These are phyloP conservation scores for Jackrogersella minutella DNA, from an alignment of 495 filamentous ascomycete genomes.

Conservation along the genomic window DNA sequence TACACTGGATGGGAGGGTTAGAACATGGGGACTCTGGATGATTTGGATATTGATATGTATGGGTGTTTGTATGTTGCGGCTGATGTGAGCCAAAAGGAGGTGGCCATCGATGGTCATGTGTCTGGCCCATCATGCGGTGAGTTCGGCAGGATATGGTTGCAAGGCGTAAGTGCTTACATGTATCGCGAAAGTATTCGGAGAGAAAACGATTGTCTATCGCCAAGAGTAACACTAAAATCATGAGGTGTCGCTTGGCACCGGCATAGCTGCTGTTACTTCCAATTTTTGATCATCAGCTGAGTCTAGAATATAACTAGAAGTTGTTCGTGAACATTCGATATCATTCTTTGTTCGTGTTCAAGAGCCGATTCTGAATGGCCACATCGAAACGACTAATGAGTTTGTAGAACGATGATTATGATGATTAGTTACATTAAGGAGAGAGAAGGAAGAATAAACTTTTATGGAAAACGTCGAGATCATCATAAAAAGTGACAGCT, in stretches of 20 bases:
- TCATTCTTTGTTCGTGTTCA: no score
- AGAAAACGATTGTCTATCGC: slow-evolving; percentile 11
- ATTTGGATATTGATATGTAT: slow-evolving; percentile 18
- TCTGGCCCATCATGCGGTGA: slow-evolving; percentile 37
- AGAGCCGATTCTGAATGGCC: no score
- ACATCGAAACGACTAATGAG: no score
- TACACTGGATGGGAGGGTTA: neutral
- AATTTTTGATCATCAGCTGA: no score
- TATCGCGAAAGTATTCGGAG: slow-evolving; percentile 27
- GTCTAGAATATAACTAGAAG: neutral
- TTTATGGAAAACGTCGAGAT: slow-evolving; percentile 13
- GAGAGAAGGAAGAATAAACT: slow-evolving; percentile 9
- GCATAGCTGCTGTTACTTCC: neutral
- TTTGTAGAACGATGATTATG: no score
- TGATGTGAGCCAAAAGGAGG: slow-evolving; percentile 38
- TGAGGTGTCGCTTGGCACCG: neutral
- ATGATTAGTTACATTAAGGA: no score
- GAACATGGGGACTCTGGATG: slow-evolving; percentile 11
- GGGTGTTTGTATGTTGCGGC: slow-evolving; percentile 28
- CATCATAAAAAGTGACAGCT: slow-evolving; percentile 35
- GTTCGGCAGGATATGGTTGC: slow-evolving; percentile 29
- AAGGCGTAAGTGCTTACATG: slow-evolving; percentile 40
- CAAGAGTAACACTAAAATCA: slow-evolving; percentile 11
- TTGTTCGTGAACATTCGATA: no score
- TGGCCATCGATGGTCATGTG: slow-evolving; percentile 38